Percentiles rank a stretch among this genome's conserved stretches.
Conservation (phyloP, 1,284 basidiomycete genomes). For the Waitea zeae region DNA sequence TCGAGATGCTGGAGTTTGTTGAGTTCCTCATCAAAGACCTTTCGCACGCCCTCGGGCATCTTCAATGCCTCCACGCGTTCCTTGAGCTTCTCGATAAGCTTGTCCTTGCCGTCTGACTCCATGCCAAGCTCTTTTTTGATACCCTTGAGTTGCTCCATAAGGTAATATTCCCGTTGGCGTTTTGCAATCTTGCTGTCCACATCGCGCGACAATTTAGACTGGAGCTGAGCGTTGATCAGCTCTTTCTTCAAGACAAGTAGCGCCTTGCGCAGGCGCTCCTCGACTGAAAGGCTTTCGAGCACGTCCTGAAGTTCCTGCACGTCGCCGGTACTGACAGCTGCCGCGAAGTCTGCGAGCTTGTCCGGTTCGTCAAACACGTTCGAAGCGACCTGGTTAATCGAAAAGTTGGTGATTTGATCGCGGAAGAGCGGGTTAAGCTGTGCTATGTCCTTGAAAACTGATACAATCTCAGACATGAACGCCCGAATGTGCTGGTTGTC, state of each 20-base stretch:
- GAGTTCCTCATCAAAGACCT: constrained; percentile 95
- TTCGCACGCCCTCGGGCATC: constrained; percentile 87
- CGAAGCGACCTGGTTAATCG: constrained; percentile 87
- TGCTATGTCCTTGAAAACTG: constrained; percentile 97
- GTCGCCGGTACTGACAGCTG: constrained; percentile 87
- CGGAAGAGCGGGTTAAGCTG: constrained; percentile 96
- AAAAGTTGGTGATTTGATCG: constrained; percentile 95
- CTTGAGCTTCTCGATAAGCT: constrained; percentile 91
- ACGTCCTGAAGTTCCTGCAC: constrained; percentile 89
- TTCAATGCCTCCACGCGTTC: constrained; percentile 75
- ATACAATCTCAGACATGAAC: constrained; percentile 93
- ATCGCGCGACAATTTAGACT: constrained; percentile 87
- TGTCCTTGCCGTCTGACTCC: constrained; percentile 96
- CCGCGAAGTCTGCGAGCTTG: constrained; percentile 95
- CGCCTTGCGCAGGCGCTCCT: constrained; percentile 84
- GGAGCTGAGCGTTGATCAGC: constrained; percentile 92
- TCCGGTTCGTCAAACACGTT: constrained; percentile 99
- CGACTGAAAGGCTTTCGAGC: constrained; percentile 73
- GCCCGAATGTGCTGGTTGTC: constrained; percentile 91
- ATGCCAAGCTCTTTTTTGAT: constrained; percentile 99
- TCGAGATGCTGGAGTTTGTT: constrained; percentile 87
- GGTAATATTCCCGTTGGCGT: constrained; percentile 91
- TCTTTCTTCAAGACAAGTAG: constrained; percentile 94
- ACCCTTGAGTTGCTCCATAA: constrained; percentile 97
- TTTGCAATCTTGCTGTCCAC: constrained; percentile 97